Evolutionary conservation across 192 early-diverging fungal species (phyloP).

Genomic region (Cladochytrium replicatum): DNA sequence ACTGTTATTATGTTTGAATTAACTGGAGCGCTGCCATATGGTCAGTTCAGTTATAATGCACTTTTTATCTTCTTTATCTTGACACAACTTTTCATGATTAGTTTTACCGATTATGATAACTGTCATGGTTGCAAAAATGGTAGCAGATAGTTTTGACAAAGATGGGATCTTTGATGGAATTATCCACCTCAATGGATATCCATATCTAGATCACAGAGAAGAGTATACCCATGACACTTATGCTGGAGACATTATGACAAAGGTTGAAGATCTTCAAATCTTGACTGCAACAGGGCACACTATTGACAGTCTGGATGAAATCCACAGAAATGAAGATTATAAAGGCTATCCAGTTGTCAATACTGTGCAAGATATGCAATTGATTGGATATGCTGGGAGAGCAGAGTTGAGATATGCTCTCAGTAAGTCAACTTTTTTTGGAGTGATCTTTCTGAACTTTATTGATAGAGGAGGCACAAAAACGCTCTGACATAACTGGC

Average conservation of each 20-base stretch:
- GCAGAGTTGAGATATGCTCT: slow-evolving; percentile 67
- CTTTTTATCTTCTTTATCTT: background rate
- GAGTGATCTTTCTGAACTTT: background rate
- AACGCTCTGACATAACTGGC: slow-evolving; percentile 1
- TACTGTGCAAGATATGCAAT: slow-evolving; percentile 3
- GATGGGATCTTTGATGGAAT: slow-evolving; percentile 60
- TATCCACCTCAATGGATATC: slow-evolving; percentile 42
- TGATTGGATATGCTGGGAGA: slow-evolving; percentile 75
- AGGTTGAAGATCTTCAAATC: slow-evolving; percentile 19
- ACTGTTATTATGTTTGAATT: slow-evolving; percentile 99
- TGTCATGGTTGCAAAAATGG: slow-evolving; percentile 57
- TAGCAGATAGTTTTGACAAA: slow-evolving; percentile 55
- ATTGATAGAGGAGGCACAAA: slow-evolving; percentile 5
- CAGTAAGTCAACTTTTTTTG: slow-evolving; percentile 12
- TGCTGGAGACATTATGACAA: slow-evolving; percentile 30
- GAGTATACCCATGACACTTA: slow-evolving; percentile 18
- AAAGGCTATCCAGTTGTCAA: slow-evolving; percentile 42
- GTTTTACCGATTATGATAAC: slow-evolving; percentile 49
- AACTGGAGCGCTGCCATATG: slow-evolving; percentile 87
- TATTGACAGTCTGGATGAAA: slow-evolving; percentile 45
- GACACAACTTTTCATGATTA: background rate
- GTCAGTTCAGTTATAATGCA: slow-evolving; percentile 7
- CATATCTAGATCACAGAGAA: slow-evolving; percentile 36
- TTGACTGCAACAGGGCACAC: slow-evolving; percentile 20
- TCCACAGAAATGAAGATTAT: slow-evolving; percentile 34